Base-by-base conservation (phyloP, 1,139 yeast genomes). In the Suhomyces panamericanus region DNA sequence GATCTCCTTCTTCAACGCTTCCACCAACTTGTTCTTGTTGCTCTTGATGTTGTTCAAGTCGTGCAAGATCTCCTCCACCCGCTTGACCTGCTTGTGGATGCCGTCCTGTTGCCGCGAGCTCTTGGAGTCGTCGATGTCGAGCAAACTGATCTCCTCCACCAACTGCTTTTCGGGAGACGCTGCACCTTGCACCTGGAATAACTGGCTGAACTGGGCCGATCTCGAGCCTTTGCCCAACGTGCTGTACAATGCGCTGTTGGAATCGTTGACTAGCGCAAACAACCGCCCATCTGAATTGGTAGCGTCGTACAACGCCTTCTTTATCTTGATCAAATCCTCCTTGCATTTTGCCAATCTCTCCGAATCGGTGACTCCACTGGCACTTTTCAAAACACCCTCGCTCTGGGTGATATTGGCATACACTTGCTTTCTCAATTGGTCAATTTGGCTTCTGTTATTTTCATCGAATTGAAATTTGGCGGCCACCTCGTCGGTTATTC, bases 271-370 rank as follows among this genome's bases (percentile, higher is more conserved):
- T 15, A 72, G 52, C 1, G 60, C 64, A 48, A 75, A 75, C 24
- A 88, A 67, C 54, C 77, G 76, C 13, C 71, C 70, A 60, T 90
- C 97, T 0, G 91, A 78, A 28, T 69, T 70, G 0, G 86, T 75
- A 0, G 95, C 93, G 43, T 83, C 84, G 29, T 83, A 69, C 45
- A 93, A 69, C 1, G 88, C 78, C 51, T 81, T 80, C 56, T 85
- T 85, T 35, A 81, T 73, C 39, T 75, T 74, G 13, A 78, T 74
- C 16, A 83, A 56, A 42, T 84, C 87, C 16, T 79, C 80, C 49
- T 71, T 70, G 43, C 72, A 54, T 16, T 46, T 48, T 16, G 50
- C 32, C 24, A 49, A 35, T 10, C 32, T 38, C 36, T 47, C 54
- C 38, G 52, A 39, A 43, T 44, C 42, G 43, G 51, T 32, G 4